Base-by-base conservation (phyloP, 495 filamentous ascomycete genomes). In the Penicillium lagena region DNA sequence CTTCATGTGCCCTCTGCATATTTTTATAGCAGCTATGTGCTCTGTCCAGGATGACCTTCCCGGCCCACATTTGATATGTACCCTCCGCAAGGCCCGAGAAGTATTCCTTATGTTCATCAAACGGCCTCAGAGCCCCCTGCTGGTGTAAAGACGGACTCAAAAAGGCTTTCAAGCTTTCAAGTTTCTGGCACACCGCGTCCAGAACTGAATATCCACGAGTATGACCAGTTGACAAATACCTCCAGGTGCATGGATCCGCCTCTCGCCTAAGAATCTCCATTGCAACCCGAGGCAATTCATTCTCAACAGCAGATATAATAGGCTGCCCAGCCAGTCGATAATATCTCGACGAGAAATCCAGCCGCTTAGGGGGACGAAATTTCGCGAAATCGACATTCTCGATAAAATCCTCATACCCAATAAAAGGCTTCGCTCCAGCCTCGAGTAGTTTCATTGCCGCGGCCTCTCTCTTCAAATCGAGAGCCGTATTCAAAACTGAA, bases 191-290 rank as follows among this genome's bases (percentile, higher is more conserved):
- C 7, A 83, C 75, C 14, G 71, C 2, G 7, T 51, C 43, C 40
- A 60, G 13, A 11, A 44, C 30, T 1, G 45, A 49, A n/a, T 35
- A 8, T 15, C 22, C 13, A 2, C 33, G 4, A 2, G 17, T 0
- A 7, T 50, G 36, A n/a, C 72, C 48, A 22, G 22, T 22, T 9
- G 67, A 67, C 1, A 40, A 28, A 4, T 54, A 54, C 0, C 70
- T 60, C 4, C 81, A 40, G 0, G 72, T 60, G 42, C 80, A 81
- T 0, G 76, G 71, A 57, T 84, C 73, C 1, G 66, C 82, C 10
- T 85, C 85, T 28, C 61, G 68, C 27, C 69, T 59, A 1, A 90
- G 54, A 5, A 90, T 63, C 14, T 76, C 68, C 4, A 80, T 45
- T 6, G 77, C 81, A 10, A 77, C 37, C 2, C 67, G 51, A 0